Evolutionary conservation across 768 basidiomycete species (phyloP).

Genomic region (Pholiota conissans): DNA sequence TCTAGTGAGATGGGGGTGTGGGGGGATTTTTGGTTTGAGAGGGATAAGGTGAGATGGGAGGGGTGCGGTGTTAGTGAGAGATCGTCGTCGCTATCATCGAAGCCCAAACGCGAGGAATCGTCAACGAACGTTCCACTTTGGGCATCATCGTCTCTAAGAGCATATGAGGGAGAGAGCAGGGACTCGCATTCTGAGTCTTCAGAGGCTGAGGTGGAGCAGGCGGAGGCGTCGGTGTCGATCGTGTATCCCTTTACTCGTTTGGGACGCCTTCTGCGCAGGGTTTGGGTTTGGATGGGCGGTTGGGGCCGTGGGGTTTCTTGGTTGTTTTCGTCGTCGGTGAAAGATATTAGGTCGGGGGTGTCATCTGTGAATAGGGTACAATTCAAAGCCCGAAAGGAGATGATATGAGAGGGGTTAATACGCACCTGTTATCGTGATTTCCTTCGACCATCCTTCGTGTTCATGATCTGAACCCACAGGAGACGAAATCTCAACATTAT

Average conservation of each 20-base stretch:
- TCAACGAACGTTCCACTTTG: conserved; percentile 18
- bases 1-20: background rate
- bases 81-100: conserved; percentile 17
- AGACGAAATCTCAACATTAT: background rate
- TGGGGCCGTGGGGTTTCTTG: too few species aligned
- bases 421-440: background rate
- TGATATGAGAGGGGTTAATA: background rate
- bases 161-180: background rate
- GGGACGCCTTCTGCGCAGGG: conserved; percentile 13
- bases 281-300: background rate
- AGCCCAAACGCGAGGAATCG: too few species aligned
- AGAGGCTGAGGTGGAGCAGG: background rate
- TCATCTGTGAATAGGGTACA: background rate
- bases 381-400: background rate
- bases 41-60: background rate
- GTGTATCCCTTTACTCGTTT: conserved; percentile 35
- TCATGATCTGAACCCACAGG: background rate
- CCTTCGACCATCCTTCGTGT: background rate
- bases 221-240: conserved; percentile 40
- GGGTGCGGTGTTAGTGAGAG: background rate
- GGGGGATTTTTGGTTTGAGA: background rate
- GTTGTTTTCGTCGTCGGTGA: too few species aligned
- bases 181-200: background rate
- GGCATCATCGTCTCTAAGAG: conserved; percentile 19
- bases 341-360: conserved; percentile 3